Evolutionary conservation across 805 yeast species (phyloP).

Genomic region (Candida insectorum): DNA sequence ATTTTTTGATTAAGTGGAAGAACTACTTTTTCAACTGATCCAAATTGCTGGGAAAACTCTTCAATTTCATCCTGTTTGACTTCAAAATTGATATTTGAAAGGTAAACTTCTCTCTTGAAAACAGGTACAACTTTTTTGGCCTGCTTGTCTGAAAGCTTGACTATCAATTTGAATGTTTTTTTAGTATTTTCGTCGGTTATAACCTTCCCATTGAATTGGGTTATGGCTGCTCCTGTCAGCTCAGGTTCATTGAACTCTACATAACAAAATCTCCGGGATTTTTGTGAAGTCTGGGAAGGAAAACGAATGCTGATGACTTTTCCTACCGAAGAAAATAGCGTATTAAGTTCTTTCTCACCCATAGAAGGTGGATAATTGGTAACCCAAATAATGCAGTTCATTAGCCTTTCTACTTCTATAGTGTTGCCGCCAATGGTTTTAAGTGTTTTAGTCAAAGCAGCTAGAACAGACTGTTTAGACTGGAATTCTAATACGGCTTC

Average conservation of each 20-base stretch:
- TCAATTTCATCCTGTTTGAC: conserved; percentile 37
- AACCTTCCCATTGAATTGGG: conserved; percentile 34
- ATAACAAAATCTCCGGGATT: conserved; percentile 65
- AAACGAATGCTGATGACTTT: conserved; percentile 50
- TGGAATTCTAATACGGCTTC: conserved; percentile 61
- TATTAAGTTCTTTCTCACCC: conserved; percentile 34
- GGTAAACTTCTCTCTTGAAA: conserved; percentile 11
- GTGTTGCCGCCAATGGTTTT: conserved; percentile 43
- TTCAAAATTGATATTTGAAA: conserved; percentile 44
- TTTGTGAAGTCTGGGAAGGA: conserved; percentile 47
- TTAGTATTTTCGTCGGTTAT: conserved; percentile 25
- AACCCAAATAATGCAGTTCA: conserved; percentile 61
- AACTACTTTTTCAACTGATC: conserved; percentile 49
- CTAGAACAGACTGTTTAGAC: conserved; percentile 42
- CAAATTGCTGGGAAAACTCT: conserved; percentile 45
- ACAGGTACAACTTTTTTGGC: conserved; percentile 16
- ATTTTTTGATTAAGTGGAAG: conserved; percentile 42
- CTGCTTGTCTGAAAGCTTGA: conserved; percentile 53
- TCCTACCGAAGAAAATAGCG: conserved; percentile 40
- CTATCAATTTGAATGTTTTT: conserved; percentile 41
- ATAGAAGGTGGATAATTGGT: conserved; percentile 67
- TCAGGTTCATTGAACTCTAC: conserved; percentile 49
- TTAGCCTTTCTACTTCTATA: conserved; percentile 44
- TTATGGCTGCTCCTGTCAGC: conserved; percentile 45
- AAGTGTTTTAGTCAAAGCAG: conserved; percentile 59